Percentiles rank a stretch among this genome's conserved stretches.
phyloP scores from a whole-genome alignment of 2,329 filamentous ascomycete species.

The Fusarium gaditjirri region DNA sequence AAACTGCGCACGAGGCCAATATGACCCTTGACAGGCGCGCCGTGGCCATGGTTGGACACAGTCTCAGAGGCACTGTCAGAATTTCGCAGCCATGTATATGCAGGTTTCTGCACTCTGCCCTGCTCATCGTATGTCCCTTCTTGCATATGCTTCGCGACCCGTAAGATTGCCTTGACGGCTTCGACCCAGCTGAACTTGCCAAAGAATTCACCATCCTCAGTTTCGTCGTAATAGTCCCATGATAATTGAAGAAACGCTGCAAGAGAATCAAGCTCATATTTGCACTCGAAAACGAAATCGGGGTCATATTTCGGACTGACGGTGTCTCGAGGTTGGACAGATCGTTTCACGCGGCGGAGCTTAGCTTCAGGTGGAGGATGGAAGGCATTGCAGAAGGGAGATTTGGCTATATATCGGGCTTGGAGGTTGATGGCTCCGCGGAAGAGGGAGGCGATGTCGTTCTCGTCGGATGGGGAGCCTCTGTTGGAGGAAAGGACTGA shows the following conservation, averaged over 20 bases:
- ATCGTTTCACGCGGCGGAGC: conserved; percentile 34
- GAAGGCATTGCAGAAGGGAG: conserved; percentile 94
- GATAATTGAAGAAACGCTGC: conserved; percentile 86
- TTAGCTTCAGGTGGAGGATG: conserved; percentile 82
- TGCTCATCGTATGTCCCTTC: conserved; percentile 76
- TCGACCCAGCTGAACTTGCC: conserved; percentile 76
- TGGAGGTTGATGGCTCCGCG: conserved; percentile 82
- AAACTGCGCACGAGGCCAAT: conserved; percentile 87
- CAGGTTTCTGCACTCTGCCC: conserved; percentile 64
- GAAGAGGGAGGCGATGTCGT: conserved; percentile 71
- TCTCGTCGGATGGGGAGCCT: conserved; percentile 57
- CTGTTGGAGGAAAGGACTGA: conserved; percentile 65
- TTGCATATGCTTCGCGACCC: conserved; percentile 75
- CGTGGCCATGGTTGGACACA: conserved; percentile 77
- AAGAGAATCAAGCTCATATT: conserved; percentile 93
- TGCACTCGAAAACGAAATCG: conserved; percentile 88
- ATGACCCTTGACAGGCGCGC: conserved; percentile 81
- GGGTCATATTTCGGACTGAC: conserved; percentile 73
- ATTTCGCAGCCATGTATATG: conserved; percentile 81
- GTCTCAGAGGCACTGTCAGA: conserved; percentile 84
- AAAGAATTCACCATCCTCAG: conserved; percentile 79
- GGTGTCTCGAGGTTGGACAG: conserved; percentile 58
- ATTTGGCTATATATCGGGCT: conserved; percentile 73
- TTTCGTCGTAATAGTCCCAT: conserved; percentile 81
- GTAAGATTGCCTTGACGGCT: conserved; percentile 76